Evolutionary conservation across 495 filamentous ascomycete species (phyloP), one percentile per base, ranked within the genome.

Genomic region (Lepidopterella palustris): DNA sequence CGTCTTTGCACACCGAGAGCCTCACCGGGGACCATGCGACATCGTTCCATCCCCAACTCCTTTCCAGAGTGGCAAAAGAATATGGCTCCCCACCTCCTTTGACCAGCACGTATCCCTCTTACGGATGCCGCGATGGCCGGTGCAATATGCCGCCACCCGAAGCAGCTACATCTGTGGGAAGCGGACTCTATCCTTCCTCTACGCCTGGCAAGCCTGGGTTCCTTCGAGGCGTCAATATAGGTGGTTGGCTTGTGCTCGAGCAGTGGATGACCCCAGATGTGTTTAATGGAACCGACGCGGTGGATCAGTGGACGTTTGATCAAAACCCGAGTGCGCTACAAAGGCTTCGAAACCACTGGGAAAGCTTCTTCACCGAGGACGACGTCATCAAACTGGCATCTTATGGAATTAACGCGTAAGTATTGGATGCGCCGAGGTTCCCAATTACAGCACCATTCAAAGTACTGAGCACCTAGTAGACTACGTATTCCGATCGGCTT

Each of bases 401-500:
- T 23, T 67, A 72, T 56, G 76, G 76, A 26, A 64, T 77, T 57
- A 78, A 77, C 63, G 71, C 70, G 45, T 55, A 29, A 49, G 29
- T 53, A 40, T 50, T 49, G n/a, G 23, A 10, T 23, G 10, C 23
- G 15, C 45, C 21, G 24, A 11, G n/a, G 3, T 5, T 3, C 24
- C 21, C 24, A 24, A 2, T 49, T 10, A 10, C 24, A 21, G 24
- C 21, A 49, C 10, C 24, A 10, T 11, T 1, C 21, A 10, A 11
- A 49, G 21, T 49, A 24, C 31, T 35, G 6, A 35, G 6, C 31
- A 35, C 6, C 15, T 35, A 6, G 31, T 35, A 63, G 32, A 11
- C 47, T 77, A 13, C 69, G 74, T 6, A 78, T 77, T 50, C 75
- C 75, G 1, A 68, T 75, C 54, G 72, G 73, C 8, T 78, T 70